Evolutionary conservation across 805 yeast species (phyloP).

Genomic region (Starmera caribaea): DNA sequence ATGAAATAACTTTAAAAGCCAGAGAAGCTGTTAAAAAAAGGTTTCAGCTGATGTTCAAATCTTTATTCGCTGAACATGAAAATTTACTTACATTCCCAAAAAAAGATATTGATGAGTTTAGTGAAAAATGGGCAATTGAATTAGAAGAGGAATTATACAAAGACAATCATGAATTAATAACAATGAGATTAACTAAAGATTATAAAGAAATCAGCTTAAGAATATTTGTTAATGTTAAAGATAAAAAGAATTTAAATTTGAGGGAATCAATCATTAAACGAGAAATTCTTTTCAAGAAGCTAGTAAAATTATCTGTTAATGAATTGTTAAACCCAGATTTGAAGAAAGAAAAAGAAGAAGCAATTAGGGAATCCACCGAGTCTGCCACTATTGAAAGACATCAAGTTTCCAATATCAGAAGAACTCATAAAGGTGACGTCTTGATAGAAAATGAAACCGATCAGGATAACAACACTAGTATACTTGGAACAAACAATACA

Average conservation of each 20-base stretch:
- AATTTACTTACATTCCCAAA: conserved; percentile 14
- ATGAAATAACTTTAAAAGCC: conserved; percentile 13
- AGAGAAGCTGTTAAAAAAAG: conserved; percentile 34
- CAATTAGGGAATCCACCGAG: conserved; percentile 57
- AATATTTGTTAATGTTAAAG: conserved; percentile 49
- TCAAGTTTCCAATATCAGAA: conserved; percentile 53
- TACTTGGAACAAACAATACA: conserved; percentile 3
- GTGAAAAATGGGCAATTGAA: conserved; percentile 36
- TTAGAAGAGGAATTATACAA: conserved; percentile 42
- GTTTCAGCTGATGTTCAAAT: conserved; percentile 38
- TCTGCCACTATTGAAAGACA: conserved; percentile 57
- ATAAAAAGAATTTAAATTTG: conserved; percentile 47
- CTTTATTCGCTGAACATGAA: conserved; percentile 31
- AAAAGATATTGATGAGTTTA: conserved; percentile 19
- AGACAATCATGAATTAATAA: conserved; percentile 22
- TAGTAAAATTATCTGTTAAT: conserved; percentile 59
- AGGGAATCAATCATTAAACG: conserved; percentile 48
- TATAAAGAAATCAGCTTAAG: conserved; percentile 63
- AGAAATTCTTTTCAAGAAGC: conserved; percentile 41
- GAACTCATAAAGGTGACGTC: conserved; percentile 87
- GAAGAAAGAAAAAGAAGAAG: conserved; percentile 59
- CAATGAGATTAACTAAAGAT: conserved; percentile 15
- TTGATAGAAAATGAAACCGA: conserved; percentile 49
- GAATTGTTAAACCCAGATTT: conserved; percentile 74
- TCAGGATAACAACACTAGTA: conserved; percentile 4